Conservation (phyloP, 331 rosid species). For the Malus hybrid region DNA sequence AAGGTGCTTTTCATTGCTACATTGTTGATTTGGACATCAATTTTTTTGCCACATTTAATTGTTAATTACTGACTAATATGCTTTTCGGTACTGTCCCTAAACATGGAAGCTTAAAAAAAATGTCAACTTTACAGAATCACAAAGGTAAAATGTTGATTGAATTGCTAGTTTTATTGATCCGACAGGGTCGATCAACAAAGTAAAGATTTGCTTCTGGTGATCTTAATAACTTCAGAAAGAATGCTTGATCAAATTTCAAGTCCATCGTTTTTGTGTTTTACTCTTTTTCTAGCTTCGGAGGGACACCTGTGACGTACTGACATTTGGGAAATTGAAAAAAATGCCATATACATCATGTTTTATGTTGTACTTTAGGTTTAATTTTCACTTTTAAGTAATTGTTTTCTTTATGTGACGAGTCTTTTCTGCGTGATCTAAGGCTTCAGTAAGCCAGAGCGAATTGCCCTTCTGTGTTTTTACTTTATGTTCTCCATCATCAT, state of each 20-base stretch:
- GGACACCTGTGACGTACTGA: too few relatives aligned
- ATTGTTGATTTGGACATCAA: conserved; percentile 5
- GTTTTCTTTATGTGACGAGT: neutral
- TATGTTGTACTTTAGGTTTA: neutral
- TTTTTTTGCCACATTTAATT: neutral
- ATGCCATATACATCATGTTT: neutral
- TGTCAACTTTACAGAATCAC: neutral
- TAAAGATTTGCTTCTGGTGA: neutral
- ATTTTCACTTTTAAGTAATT: neutral
- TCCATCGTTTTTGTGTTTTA: neutral
- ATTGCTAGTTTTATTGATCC: too few relatives aligned
- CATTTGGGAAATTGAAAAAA: neutral
- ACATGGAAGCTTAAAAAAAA: neutral
- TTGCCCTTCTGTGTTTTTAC: too few relatives aligned
- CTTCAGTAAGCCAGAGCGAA: too few relatives aligned
- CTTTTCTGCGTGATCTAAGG: neutral
- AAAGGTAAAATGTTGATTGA: too few relatives aligned
- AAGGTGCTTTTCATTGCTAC: neutral
- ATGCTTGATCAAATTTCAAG: neutral
- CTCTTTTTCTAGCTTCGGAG: neutral
- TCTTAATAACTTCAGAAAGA: neutral
- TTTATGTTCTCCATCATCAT: neutral
- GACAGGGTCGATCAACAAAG: neutral
- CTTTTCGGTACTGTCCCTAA: neutral
- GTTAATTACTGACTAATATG: neutral